Base-by-base conservation (phyloP, 768 basidiomycete genomes). In the Auriscalpium orientale region DNA sequence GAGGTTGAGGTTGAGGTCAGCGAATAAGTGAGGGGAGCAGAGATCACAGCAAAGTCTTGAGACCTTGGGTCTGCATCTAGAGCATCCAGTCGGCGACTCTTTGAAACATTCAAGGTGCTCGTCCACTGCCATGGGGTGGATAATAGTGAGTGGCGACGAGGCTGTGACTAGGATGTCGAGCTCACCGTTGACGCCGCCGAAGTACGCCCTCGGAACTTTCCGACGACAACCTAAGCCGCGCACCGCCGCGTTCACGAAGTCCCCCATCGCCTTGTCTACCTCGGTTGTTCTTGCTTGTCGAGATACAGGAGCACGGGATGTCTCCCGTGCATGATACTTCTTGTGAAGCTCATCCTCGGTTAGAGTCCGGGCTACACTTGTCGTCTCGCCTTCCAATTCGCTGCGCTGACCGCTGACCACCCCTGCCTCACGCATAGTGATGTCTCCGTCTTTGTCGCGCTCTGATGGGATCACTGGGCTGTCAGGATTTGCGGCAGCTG, bases 231-330 rank as follows among this genome's bases (percentile, higher is more conserved):
- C 35, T 16, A 62, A 49, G 7, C 47, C 54, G 7, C 58, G 49
- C 15, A 48, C 49, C 1, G 54, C 47, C 0, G 70, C 65, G 55
- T 71, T 71, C n/a, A 71, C 60, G 16, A 71, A 54, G 54, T 66
- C 61, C 46, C 68, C 64, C 44, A 71, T 33, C 1, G 55, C 66
- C 7, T 57, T 62, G 8, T 64, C 56, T 7, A 65, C 33, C 20
- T 57, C 58, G 16, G 52, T 60, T 36, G 22, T 20, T 44, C 46
- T 43, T 37, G 57, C 56, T 38, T 38, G 55, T 20, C 43, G 49
- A 16, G 7, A 12, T 20, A n/a, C 50, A 33, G n/a, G 46, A 53
- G 54, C 49, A 38, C 45, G 18, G 21, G 51, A 46, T 13, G 36
- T 34, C 21, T 13, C 9, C 12, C 16, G 38, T 16, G 9, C 38